These are phyloP conservation scores for Boeremia lycopersici DNA, from an alignment of 2,329 filamentous ascomycete species.

Conservation along the genomic window DNA sequence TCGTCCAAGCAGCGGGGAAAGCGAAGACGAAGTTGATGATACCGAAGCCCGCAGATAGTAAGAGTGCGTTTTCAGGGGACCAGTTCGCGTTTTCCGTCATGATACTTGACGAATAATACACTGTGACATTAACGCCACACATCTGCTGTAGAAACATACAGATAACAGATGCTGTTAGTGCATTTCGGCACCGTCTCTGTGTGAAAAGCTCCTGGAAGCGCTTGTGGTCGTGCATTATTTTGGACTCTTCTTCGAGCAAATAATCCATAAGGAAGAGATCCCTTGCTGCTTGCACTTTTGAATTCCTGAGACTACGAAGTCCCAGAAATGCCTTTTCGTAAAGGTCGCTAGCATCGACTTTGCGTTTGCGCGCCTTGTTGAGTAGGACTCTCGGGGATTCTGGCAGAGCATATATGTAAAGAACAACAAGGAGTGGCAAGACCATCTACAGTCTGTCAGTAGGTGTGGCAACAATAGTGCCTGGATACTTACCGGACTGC, in stretches of 20 bases:
- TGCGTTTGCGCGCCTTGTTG: constrained; percentile 23
- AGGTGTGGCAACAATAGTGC: neutral
- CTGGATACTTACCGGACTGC: constrained; percentile 10
- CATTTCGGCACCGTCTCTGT: constrained; percentile 25
- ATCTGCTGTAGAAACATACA: constrained; percentile 38
- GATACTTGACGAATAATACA: constrained; percentile 73
- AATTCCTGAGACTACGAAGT: constrained; percentile 54
- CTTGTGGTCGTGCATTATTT: constrained; percentile 35
- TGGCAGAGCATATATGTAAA: constrained; percentile 24
- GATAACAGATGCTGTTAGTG: constrained; percentile 26
- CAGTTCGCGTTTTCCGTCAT: constrained; percentile 53
- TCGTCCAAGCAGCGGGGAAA: constrained; percentile 62
- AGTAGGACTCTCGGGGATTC: constrained; percentile 29
- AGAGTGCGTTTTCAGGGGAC: constrained; percentile 22
- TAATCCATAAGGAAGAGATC: constrained; percentile 57
- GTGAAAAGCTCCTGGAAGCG: constrained; percentile 31
- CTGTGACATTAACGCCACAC: constrained; percentile 58
- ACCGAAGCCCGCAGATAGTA: constrained; percentile 58
- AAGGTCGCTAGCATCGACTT: constrained; percentile 15
- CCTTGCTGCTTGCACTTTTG: constrained; percentile 58
- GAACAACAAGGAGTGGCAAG: constrained; percentile 25
- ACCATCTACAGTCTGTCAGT: constrained; percentile 14
- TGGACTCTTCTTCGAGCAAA: constrained; percentile 39
- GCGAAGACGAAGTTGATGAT: constrained; percentile 64
- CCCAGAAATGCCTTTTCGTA: constrained; percentile 28